Evolutionary conservation across 2,329 filamentous ascomycete species (phyloP).

Genomic region (Beauveria sp.): DNA sequence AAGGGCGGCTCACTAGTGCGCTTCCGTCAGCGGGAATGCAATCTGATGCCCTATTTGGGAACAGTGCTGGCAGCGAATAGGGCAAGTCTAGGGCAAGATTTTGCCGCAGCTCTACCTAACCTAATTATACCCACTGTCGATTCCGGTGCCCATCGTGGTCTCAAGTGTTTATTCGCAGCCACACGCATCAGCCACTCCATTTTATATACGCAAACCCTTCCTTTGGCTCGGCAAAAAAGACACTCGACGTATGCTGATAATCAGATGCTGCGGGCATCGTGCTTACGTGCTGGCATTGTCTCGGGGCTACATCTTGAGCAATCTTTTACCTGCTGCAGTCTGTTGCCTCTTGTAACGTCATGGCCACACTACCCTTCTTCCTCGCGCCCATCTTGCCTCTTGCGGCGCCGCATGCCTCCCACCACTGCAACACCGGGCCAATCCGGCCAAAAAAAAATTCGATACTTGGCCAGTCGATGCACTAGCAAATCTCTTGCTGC

Average conservation of each 20-base stretch:
- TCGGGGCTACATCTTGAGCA: too few species aligned
- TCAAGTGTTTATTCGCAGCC: not conserved
- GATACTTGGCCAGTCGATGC: not conserved
- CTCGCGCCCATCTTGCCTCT: not conserved
- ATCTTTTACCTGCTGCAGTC: not conserved
- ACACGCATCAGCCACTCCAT: not conserved
- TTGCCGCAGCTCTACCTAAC: not conserved
- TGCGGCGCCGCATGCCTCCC: not conserved
- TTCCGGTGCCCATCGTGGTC: not conserved
- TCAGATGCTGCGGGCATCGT: not conserved
- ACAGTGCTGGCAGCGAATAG: conserved; percentile 10
- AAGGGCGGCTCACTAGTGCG: not conserved
- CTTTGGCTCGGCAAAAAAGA: not conserved
- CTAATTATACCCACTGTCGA: not conserved
- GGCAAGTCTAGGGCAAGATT: not conserved
- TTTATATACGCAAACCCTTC: not conserved
- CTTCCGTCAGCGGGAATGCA: conserved; percentile 6
- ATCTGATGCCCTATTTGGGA: conserved; percentile 7
- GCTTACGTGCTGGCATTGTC: not conserved
- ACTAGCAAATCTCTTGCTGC: not conserved
- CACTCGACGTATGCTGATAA: not conserved
- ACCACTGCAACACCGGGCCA: not conserved
- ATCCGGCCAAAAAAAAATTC: not conserved
- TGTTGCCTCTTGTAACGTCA: too few species aligned
- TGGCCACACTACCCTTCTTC: not conserved